Evolutionary conservation across 2,329 filamentous ascomycete species (phyloP).

Genomic region (Zymoseptoria pseudotritici): DNA sequence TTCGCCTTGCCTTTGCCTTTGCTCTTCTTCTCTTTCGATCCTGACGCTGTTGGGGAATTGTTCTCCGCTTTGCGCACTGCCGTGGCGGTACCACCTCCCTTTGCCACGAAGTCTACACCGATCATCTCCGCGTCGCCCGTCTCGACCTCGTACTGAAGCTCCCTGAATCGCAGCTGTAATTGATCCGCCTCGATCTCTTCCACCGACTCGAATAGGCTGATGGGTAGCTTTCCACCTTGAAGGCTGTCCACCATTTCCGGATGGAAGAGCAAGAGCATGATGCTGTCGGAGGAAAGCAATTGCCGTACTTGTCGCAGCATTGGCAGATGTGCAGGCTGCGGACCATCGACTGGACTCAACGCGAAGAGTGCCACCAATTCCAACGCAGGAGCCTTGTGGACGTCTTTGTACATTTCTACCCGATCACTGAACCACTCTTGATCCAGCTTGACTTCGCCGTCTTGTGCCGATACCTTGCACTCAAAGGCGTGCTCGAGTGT

Average conservation of each 20-base stretch:
- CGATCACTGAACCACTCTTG: constrained; percentile 66
- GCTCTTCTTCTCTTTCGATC: constrained; percentile 28
- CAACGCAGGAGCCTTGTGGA: constrained; percentile 75
- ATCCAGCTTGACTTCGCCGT: constrained; percentile 55
- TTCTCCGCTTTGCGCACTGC: constrained; percentile 37
- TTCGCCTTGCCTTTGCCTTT: constrained; percentile 35
- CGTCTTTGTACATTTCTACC: constrained; percentile 80
- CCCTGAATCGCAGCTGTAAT: constrained; percentile 65
- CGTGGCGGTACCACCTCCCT: constrained; percentile 73
- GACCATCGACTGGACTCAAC: constrained; percentile 64
- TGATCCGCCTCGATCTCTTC: constrained; percentile 63
- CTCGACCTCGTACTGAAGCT: constrained; percentile 80
- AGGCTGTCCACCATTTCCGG: constrained; percentile 49
- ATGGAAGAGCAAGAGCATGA: constrained; percentile 84
- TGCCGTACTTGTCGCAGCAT: constrained; percentile 64
- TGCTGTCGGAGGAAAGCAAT: constrained; percentile 60
- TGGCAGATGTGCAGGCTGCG: constrained; percentile 57
- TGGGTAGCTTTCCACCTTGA: constrained; percentile 71
- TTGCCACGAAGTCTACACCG: constrained; percentile 84
- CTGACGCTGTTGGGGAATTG: constrained; percentile 11
- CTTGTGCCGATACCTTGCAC: constrained; percentile 50
- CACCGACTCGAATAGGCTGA: constrained; percentile 79
- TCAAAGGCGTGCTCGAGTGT: constrained; percentile 93
- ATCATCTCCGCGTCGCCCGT: constrained; percentile 98
- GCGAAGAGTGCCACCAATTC: constrained; percentile 63